Evolutionary conservation across 192 early-diverging fungal species (phyloP).

Genomic region (Mortierella antarctica): DNA sequence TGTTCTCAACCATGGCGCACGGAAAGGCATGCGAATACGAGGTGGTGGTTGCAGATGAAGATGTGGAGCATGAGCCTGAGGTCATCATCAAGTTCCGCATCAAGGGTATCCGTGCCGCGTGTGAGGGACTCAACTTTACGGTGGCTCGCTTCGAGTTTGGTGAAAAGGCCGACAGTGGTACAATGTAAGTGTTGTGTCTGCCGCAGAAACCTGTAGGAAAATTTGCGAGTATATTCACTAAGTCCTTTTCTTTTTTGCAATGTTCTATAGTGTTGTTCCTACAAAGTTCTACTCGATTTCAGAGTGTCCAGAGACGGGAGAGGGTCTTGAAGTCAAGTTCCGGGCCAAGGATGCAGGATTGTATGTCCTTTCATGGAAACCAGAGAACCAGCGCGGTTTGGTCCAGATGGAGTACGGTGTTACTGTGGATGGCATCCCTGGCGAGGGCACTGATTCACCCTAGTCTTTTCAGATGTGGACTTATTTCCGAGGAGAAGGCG

Average conservation of each 20-base stretch:
- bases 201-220: neutral
- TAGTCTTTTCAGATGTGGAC: neutral
- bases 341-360: conserved; percentile 40
- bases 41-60: conserved; percentile 49
- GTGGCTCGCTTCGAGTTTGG: conserved; percentile 48
- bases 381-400: conserved; percentile 34
- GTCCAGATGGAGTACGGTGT: conserved; percentile 53
- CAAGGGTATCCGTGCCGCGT: conserved; percentile 48
- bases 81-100: conserved; percentile 45
- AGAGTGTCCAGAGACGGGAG: conserved; percentile 26
- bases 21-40: conserved; percentile 51
- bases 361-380: conserved; percentile 50
- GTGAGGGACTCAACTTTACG: conserved; percentile 49
- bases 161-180: conserved; percentile 37
- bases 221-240: neutral
- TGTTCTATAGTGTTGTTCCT: conserved; percentile 35
- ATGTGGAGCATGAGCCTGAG: conserved; percentile 40
- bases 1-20: conserved; percentile 36
- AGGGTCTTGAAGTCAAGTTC: conserved; percentile 46
- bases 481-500: no score
- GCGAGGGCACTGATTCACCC: conserved; percentile 35
- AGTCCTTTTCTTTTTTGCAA: neutral
- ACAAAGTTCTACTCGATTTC: conserved; percentile 36
- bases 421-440: conserved; percentile 37
- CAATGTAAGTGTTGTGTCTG: conserved; percentile 31